These are phyloP conservation scores for Curvularia sp. DNA, from an alignment of 2,329 filamentous ascomycete species.

Conservation along the genomic window DNA sequence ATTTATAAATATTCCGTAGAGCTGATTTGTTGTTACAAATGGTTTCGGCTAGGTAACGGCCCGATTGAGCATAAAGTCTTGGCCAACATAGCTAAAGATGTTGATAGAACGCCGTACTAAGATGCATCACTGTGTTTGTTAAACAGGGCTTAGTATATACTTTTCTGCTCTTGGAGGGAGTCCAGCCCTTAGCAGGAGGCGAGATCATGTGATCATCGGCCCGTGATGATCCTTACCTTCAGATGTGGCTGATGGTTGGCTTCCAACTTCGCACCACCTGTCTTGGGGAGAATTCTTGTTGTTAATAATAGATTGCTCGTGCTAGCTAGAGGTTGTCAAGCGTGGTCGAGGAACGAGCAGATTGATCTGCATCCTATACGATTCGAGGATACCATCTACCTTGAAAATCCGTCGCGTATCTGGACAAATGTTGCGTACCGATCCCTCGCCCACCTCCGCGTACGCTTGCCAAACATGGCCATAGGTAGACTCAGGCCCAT, in stretches of 20 bases:
- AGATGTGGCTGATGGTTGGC: not conserved
- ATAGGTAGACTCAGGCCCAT: conserved; percentile 3
- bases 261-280: not conserved
- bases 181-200: not conserved
- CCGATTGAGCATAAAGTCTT: not conserved
- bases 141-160: not conserved
- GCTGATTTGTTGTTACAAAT: not conserved
- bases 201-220: not conserved
- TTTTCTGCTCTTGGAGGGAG: not conserved
- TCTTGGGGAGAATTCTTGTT: not conserved
- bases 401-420: conserved; percentile 2
- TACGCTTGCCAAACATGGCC: conserved; percentile 1
- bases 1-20: not conserved
- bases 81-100: not conserved
- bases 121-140: not conserved
- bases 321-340: not conserved
- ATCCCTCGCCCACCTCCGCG: conserved; percentile 2
- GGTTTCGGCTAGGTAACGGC: not conserved
- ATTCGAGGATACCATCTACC: not conserved
- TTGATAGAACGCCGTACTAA: not conserved
- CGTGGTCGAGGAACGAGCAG: not conserved
- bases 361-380: no score
- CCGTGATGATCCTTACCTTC: not conserved
- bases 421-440: conserved; percentile 4
- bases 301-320: not conserved